Evolutionary conservation across 495 filamentous ascomycete species (phyloP).

Genomic region (Corynascus novoguineensis): DNA sequence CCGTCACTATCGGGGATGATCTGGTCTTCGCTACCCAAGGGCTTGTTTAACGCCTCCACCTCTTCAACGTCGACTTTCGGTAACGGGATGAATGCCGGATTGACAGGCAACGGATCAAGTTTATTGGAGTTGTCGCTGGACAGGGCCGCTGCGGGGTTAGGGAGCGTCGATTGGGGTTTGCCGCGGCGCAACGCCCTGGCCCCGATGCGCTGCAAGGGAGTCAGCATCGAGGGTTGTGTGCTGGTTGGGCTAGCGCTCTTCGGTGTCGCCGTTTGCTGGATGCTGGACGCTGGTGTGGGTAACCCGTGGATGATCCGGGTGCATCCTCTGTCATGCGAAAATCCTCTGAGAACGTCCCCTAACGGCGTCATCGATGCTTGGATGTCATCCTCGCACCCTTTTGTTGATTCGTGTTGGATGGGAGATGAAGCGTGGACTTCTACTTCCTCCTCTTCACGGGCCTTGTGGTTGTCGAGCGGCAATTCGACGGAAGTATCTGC

Average conservation of each 20-base stretch:
- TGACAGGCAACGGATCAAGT: slow-evolving; percentile 27
- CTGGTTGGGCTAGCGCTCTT: slow-evolving; percentile 23
- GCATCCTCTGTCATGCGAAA: slow-evolving; percentile 23
- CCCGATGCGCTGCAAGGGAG: slow-evolving; percentile 45
- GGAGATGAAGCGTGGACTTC: slow-evolving; percentile 31
- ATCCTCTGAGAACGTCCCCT: slow-evolving; percentile 14
- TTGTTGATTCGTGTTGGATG: background rate
- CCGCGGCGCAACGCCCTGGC: slow-evolving; percentile 37
- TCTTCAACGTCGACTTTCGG: slow-evolving; percentile 39
- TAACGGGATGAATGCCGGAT: slow-evolving; percentile 39
- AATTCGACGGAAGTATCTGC: background rate
- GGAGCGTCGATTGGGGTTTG: slow-evolving; percentile 31
- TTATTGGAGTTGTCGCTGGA: slow-evolving; percentile 20
- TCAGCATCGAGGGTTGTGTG: slow-evolving; percentile 25
- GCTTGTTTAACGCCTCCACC: slow-evolving; percentile 33
- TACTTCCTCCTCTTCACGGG: slow-evolving; percentile 14
- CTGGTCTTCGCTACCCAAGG: slow-evolving; percentile 69
- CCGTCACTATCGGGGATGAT: slow-evolving; percentile 66
- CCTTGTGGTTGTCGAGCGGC: background rate
- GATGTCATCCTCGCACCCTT: background rate
- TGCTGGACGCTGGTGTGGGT: slow-evolving; percentile 30
- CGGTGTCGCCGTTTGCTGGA: slow-evolving; percentile 26
- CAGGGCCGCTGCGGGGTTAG: slow-evolving; percentile 17
- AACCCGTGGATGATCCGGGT: slow-evolving; percentile 28
- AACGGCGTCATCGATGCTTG: slow-evolving; percentile 16